These are phyloP conservation scores for Narthecium ossifragum DNA, from an alignment of 106 monocot genomes.

Conservation along the genomic window DNA sequence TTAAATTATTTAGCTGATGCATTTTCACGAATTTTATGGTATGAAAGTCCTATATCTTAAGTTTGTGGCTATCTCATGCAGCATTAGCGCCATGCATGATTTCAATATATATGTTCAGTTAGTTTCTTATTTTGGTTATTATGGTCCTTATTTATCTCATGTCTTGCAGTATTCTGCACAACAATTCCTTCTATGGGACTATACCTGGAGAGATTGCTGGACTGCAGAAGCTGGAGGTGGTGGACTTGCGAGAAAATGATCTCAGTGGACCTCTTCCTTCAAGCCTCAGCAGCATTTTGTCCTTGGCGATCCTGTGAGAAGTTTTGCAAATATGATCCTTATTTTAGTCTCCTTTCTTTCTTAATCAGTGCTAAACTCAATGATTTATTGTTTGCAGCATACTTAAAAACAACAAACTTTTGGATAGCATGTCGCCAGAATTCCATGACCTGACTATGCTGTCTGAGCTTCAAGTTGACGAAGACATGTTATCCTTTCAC, in stretches of 20 bases:
- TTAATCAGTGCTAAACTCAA: too few relatives aligned
- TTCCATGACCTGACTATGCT: conserved; percentile 4
- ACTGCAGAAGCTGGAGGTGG: conserved; percentile 21
- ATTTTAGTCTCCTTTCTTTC: too few relatives aligned
- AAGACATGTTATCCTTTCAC: conserved; percentile 5
- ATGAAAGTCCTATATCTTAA: too few relatives aligned
- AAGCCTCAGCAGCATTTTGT: conserved; percentile 8
- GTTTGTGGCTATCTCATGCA: too few relatives aligned
- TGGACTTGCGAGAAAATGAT: conserved; percentile 40
- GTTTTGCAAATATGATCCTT: too few relatives aligned
- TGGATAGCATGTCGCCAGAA: conserved; percentile 13
- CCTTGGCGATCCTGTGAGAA: conserved; percentile 5
- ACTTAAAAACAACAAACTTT: conserved; percentile 26
- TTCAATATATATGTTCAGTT: too few relatives aligned
- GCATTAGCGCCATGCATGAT: too few relatives aligned
- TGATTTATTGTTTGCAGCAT: conserved; percentile 14
- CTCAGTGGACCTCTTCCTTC: conserved; percentile 28
- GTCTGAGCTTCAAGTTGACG: conserved; percentile 12
- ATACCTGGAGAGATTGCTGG: conserved; percentile 30
- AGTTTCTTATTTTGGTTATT: too few relatives aligned
- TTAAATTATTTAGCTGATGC: too few relatives aligned
- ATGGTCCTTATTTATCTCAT: background rate
- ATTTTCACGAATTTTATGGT: too few relatives aligned
- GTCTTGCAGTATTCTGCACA: conserved; percentile 29
- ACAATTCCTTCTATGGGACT: conserved; percentile 35